These are phyloP conservation scores for Allium fistulosum DNA, from an alignment of 106 monocot genomes.

Conservation along the genomic window DNA sequence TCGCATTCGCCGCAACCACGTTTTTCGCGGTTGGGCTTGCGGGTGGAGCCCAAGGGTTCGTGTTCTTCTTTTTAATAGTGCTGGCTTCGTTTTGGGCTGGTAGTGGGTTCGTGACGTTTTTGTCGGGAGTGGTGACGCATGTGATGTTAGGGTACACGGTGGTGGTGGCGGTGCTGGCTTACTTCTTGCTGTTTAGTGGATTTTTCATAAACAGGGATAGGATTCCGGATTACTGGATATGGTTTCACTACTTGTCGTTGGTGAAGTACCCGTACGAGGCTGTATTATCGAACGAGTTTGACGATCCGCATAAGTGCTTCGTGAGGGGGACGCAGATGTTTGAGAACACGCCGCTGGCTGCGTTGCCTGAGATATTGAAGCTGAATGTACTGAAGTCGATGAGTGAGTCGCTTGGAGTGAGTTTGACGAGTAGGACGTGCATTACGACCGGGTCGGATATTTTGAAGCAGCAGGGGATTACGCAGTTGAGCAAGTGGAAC, in stretches of 20 bases:
- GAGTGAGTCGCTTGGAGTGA: constrained; percentile 31
- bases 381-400: constrained; percentile 42
- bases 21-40: constrained; percentile 88
- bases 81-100: constrained; percentile 93
- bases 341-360: constrained; percentile 65
- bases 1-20: constrained; percentile 65
- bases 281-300: constrained; percentile 86
- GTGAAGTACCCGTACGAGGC: constrained; percentile 97
- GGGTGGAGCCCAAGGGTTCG: constrained; percentile 58
- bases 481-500: constrained; percentile 67
- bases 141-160: constrained; percentile 79
- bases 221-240: constrained; percentile 81
- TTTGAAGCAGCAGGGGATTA: constrained; percentile 51
- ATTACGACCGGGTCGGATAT: constrained; percentile 55
- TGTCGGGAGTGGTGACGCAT: constrained; percentile 73
- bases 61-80: constrained; percentile 71
- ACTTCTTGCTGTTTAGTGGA: constrained; percentile 88
- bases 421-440: constrained; percentile 35
- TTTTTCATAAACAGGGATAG: constrained; percentile 88
- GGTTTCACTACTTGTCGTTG: constrained; percentile 94
- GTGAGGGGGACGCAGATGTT: constrained; percentile 77
- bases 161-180: constrained; percentile 68
- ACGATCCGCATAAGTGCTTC: constrained; percentile 50
- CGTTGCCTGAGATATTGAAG: constrained; percentile 38
- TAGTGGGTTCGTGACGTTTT: constrained; percentile 85